Conservation (phyloP, 1,139 yeast species). For the Candida tetrigidarum region DNA sequence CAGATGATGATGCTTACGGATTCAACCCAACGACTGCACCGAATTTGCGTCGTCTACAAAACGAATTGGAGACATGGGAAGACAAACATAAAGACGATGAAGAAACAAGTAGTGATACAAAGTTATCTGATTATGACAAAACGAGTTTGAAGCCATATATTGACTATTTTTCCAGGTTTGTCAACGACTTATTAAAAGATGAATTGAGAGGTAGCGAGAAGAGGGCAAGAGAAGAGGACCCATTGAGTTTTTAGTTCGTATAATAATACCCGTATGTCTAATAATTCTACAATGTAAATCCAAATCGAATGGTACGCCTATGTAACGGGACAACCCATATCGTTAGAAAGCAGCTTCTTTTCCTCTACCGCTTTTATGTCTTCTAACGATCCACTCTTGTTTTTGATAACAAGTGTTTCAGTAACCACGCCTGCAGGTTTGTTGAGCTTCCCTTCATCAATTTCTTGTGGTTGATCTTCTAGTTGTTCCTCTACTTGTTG, state of each 20-base stretch:
- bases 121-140: constrained; percentile 55
- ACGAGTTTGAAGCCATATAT: constrained; percentile 79
- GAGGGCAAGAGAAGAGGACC: constrained; percentile 43
- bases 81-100: constrained; percentile 28
- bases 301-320: too few relatives aligned
- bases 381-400: constrained; percentile 42
- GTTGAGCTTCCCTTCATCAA: constrained; percentile 12
- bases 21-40: constrained; percentile 88
- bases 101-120: constrained; percentile 20
- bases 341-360: constrained; percentile 17
- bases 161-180: constrained; percentile 69
- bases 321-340: constrained; percentile 25
- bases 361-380: constrained; percentile 27
- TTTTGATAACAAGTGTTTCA: constrained; percentile 43
- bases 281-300: background rate
- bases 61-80: constrained; percentile 52
- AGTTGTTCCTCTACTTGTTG: too few relatives aligned
- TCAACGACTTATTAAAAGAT: constrained; percentile 56
- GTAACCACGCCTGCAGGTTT: constrained; percentile 15
- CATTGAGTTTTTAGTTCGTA: constrained; percentile 7
- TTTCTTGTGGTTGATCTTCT: too few relatives aligned
- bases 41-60: constrained; percentile 62
- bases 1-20: constrained; percentile 46
- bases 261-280: too few relatives aligned
- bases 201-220: constrained; percentile 51